Base-by-base conservation (phyloP, 108 stramenopile species). In the Cyclotella sp. region DNA sequence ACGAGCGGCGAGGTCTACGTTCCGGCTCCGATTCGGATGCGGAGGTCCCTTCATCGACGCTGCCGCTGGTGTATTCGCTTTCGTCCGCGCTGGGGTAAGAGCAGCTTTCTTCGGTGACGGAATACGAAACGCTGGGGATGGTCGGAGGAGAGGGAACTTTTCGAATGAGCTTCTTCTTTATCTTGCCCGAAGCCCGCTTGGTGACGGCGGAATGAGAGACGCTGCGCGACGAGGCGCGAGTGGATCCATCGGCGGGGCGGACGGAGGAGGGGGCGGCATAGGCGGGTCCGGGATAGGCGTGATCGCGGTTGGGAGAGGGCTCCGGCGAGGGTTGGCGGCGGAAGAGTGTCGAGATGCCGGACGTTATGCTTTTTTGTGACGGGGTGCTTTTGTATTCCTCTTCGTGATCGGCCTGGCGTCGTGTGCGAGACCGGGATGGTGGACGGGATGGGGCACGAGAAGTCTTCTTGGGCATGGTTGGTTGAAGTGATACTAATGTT, bases 321-420 rank as follows among this genome's bases (percentile, higher is more conserved):
- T 53, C 68, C 7, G 76, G 76, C 4, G 60, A 62, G 34, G 76
- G 67, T 60, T 76, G 76, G 29, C 76, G 76, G 42, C 76, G 76
- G 55, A 76, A 76, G 43, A 76, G 49, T 2, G 76, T 76, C 18
- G 76, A 76, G 42, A 76, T 76, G 13, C 76, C 76, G 8, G 76
- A 76, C 11, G 76, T 76, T 34, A 68, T 68, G 60, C 39, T 61
- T 28, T 34, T 34, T 34, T 34, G 34, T 2, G 34, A 34, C 6
- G 34, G 6, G 34, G 2, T 34, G 34, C 6, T 34, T 34, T 34
- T 34, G 34, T 34, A 34, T 2, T 34, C 34, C 34, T 34, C 34
- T 2, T 34, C 6, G 2, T 34, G 34, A 2, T 34, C 34, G 34
- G 34, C 4, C 34, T 34, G 34, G 4, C 34, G 34, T 6, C 34